A percentile compares a stretch with the other conserved stretches of the same genome.
Evolutionary conservation across 805 yeast species (phyloP).

Genomic region (Teunomyces kruisii): DNA sequence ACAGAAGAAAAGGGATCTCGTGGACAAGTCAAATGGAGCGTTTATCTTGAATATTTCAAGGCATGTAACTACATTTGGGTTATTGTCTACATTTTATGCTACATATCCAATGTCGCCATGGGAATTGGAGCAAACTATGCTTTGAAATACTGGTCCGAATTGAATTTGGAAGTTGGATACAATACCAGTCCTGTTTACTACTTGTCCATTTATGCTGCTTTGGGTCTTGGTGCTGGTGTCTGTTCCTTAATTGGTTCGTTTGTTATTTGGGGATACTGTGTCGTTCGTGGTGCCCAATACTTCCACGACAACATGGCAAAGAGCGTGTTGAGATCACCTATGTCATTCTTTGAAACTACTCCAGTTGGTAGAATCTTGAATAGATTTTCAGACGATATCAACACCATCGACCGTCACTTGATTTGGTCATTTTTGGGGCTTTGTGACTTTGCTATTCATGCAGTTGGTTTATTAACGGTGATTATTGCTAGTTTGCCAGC

Average conservation of each 20-base stretch:
- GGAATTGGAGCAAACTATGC: slow-evolving; percentile 26
- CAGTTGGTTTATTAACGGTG: slow-evolving; percentile 28
- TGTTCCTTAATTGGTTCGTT: slow-evolving; percentile 26
- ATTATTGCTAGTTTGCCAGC: slow-evolving; percentile 32
- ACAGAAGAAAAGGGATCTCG: slow-evolving; percentile 15
- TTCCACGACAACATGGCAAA: slow-evolving; percentile 40
- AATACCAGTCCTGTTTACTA: slow-evolving; percentile 25
- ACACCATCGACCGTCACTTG: slow-evolving; percentile 30
- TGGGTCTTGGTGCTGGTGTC: slow-evolving; percentile 30
- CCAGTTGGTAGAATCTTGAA: slow-evolving; percentile 41
- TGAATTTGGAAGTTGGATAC: slow-evolving; percentile 21
- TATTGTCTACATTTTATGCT: slow-evolving; percentile 21
- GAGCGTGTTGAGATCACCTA: slow-evolving; percentile 36
- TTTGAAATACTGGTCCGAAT: slow-evolving; percentile 38
- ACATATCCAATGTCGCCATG: slow-evolving; percentile 18
- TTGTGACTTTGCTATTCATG: slow-evolving; percentile 20
- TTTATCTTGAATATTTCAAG: slow-evolving; percentile 28
- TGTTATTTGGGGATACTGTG: slow-evolving; percentile 31
- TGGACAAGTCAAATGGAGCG: slow-evolving; percentile 30
- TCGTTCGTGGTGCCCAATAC: slow-evolving; percentile 28
- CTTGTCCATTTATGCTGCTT: slow-evolving; percentile 24
- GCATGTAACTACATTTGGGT: slow-evolving; percentile 32
- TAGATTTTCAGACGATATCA: slow-evolving; percentile 39
- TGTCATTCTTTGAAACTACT: slow-evolving; percentile 43
- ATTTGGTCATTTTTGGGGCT: slow-evolving; percentile 31